phyloP scores from a whole-genome alignment of 225 moss, liverwort and hornwort genomes.

The Bryum argenteum region DNA sequence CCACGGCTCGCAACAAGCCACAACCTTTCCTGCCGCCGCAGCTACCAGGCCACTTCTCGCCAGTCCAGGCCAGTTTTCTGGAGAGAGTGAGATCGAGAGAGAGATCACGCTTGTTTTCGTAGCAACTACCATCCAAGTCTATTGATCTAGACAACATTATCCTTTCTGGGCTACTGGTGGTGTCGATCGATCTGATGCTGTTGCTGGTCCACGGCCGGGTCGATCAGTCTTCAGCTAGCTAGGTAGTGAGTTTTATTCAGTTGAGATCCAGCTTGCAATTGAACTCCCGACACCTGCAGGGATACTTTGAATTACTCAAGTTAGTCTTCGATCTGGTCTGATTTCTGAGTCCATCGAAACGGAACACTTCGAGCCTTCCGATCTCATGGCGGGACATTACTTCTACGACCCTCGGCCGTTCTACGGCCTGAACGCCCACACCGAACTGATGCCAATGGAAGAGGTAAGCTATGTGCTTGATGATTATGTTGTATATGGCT shows the following conservation, averaged over 20 bases:
- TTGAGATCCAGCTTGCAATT: neutral
- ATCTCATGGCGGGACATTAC: slow-evolving; percentile 56
- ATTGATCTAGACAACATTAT: too few relatives aligned
- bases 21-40: slow-evolving; percentile 24
- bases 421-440: slow-evolving; percentile 40
- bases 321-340: neutral
- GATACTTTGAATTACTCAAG: neutral
- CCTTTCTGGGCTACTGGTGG: too few relatives aligned
- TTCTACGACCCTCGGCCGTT: slow-evolving; percentile 60
- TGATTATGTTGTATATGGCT: neutral
- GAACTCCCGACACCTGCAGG: neutral
- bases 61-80: neutral
- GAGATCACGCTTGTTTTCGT: too few relatives aligned
- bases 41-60: neutral
- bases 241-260: too few relatives aligned
- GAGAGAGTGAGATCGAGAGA: too few relatives aligned
- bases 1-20: slow-evolving; percentile 23
- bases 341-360: neutral
- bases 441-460: slow-evolving; percentile 45
- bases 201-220: too few relatives aligned
- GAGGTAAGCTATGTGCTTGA: slow-evolving; percentile 32
- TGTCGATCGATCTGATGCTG: too few relatives aligned
- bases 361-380: neutral
- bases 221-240: too few relatives aligned
- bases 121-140: too few relatives aligned